These are phyloP conservation scores for Vicia sativa DNA, from an alignment of 306 rosid species.

Conservation along the genomic window DNA sequence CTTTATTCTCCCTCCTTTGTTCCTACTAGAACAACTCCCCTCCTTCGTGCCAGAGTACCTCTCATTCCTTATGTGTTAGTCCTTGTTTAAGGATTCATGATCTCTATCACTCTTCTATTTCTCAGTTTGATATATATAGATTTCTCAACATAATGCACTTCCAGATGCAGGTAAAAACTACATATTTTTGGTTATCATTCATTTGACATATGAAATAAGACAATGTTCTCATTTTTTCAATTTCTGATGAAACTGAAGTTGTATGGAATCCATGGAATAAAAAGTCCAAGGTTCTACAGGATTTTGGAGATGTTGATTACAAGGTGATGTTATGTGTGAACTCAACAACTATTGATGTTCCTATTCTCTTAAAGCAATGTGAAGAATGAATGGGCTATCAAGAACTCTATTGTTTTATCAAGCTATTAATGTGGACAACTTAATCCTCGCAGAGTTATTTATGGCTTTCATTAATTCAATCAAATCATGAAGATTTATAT, in stretches of 20 bases:
- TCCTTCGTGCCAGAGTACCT: too few species aligned
- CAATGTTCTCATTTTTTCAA: not conserved
- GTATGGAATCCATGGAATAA: conserved; percentile 87
- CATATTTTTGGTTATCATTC: not conserved
- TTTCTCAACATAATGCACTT: conserved; percentile 53
- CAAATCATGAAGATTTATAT: too few species aligned
- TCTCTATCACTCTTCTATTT: too few species aligned
- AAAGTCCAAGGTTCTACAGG: conserved; percentile 62
- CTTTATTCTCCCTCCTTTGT: too few species aligned
- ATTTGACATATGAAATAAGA: not conserved
- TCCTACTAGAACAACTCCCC: too few species aligned
- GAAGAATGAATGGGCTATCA: too few species aligned
- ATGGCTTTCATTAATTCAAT: conserved; percentile 55
- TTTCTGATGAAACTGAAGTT: conserved; percentile 42
- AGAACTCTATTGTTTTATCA: too few species aligned
- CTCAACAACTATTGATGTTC: conserved; percentile 63
- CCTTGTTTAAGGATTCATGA: too few species aligned
- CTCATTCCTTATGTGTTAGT: too few species aligned
- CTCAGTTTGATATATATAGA: too few species aligned
- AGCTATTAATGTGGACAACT: too few species aligned
- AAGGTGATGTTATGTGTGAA: conserved; percentile 66
- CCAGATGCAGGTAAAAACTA: conserved; percentile 63
- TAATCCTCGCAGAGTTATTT: conserved; percentile 59
- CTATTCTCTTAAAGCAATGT: conserved; percentile 61
- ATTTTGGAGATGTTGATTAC: conserved; percentile 75